Evolutionary conservation across 371 early-diverging fungal genomes (phyloP), one percentile per base, ranked within the genome.

Genomic region (Catenaria anguillulae): DNA sequence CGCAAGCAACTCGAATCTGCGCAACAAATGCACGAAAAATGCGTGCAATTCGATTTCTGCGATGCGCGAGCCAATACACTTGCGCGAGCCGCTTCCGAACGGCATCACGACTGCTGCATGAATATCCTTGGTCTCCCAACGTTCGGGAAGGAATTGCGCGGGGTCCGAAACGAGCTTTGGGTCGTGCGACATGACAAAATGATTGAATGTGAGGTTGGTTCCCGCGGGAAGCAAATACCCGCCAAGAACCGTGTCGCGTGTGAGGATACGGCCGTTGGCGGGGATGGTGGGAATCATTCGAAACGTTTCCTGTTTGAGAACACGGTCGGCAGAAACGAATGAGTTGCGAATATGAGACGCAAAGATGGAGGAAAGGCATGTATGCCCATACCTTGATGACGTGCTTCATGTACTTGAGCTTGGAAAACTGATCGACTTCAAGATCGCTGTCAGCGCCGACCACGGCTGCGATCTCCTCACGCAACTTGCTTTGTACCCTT

Each of bases 341-440:
- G n/a, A n/a, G n/a, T n/a, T n/a, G n/a, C n/a, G n/a, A n/a, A n/a
- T n/a, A n/a, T n/a, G n/a, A n/a, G n/a, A n/a, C n/a, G n/a, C n/a
- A n/a, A n/a, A n/a, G n/a, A n/a, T n/a, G n/a, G 17, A 40, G 40
- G 17, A 40, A 40, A 40, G 17, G 5, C 40, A 40, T 40, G n/a
- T n/a, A n/a, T n/a, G n/a, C n/a, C n/a, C n/a, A 40, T 40, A 40
- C 40, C 52, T 50, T 50, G 33, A 50, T 26, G 29, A 50, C 52
- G 31, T 50, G 24, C 15, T 19, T 8, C 29, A 50, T 26, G 31
- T 50, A 50, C 52, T 50, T 50, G 52, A 50, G 29, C 31, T 50
- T 26, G 52, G 26, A 4, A 17, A 50, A 23, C 13, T 50, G 52
- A 13, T 8, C 8, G 15, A 23, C 29, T 15, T 26, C 26, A 17